phyloP scores from a whole-genome alignment of 2,329 filamentous ascomycete genomes.

The Biscogniauxia mediterranea region DNA sequence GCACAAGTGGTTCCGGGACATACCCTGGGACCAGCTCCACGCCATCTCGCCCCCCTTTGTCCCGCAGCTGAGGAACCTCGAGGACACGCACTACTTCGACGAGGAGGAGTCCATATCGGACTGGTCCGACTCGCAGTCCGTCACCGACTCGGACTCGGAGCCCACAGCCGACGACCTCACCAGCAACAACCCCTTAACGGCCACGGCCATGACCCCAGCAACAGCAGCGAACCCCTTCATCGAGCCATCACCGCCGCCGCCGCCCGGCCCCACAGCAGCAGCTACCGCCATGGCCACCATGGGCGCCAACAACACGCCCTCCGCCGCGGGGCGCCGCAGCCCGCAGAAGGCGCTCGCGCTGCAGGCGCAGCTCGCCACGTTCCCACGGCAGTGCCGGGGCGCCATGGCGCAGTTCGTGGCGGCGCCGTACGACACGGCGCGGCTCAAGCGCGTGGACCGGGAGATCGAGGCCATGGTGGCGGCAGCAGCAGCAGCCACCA shows the following conservation, averaged over 20 bases:
- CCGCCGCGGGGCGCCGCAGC: slow-evolving; percentile 18
- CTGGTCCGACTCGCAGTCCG: slow-evolving; percentile 46
- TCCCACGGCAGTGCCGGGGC: slow-evolving; percentile 41
- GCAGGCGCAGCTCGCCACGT: slow-evolving; percentile 35
- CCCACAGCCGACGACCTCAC: slow-evolving; percentile 7
- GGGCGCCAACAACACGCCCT: slow-evolving; percentile 17
- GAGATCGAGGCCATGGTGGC: slow-evolving; percentile 43
- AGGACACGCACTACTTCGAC: slow-evolving; percentile 89
- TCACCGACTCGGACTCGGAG: slow-evolving; percentile 32
- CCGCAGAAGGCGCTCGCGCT: slow-evolving; percentile 30
- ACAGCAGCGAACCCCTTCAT: background rate
- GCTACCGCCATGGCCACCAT: slow-evolving; percentile 7
- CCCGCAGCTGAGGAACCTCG: slow-evolving; percentile 64
- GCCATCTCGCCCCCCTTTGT: slow-evolving; percentile 73
- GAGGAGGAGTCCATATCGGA: slow-evolving; percentile 72
- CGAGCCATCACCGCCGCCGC: background rate
- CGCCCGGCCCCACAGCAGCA: background rate
- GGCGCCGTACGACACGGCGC: slow-evolving; percentile 47
- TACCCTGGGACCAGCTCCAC: slow-evolving; percentile 77
- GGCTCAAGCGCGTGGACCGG: slow-evolving; percentile 48
- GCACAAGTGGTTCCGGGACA: slow-evolving; percentile 80
- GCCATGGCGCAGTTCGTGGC: slow-evolving; percentile 46
- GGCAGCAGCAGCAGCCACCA: slow-evolving; percentile 21
- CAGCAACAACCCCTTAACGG: slow-evolving; percentile 14
- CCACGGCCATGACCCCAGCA: background rate